Evolutionary conservation across 2,329 filamentous ascomycete species (phyloP).

Genomic region (Pestalotiopsis sp.): DNA sequence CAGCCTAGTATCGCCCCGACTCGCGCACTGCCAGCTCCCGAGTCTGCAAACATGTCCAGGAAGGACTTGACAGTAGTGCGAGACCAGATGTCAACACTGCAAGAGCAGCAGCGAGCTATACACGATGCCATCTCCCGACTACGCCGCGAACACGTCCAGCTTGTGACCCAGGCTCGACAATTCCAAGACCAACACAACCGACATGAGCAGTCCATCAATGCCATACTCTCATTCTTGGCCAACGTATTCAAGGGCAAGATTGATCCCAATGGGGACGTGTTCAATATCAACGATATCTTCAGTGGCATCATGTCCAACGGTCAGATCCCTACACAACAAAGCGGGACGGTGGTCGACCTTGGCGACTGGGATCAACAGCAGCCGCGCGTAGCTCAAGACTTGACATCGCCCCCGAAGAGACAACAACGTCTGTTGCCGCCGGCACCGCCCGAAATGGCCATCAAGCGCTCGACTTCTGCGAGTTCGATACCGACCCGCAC

Average conservation of each 20-base stretch:
- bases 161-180: constrained; percentile 84
- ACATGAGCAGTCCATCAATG: constrained; percentile 98
- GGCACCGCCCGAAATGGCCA: constrained; percentile 42
- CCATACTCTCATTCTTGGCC: constrained; percentile 95
- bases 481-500: constrained; percentile 23
- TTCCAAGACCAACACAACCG: constrained; percentile 92
- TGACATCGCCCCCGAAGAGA: constrained; percentile 49
- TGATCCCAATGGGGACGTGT: constrained; percentile 75
- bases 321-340: constrained; percentile 49
- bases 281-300: constrained; percentile 85
- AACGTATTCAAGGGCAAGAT: constrained; percentile 95
- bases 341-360: constrained; percentile 63
- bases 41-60: constrained; percentile 56
- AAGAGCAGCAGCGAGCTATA: constrained; percentile 85
- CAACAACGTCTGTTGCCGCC: constrained; percentile 57
- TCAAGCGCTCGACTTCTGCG: constrained; percentile 31
- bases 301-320: constrained; percentile 69
- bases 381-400: constrained; percentile 37
- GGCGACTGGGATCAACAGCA: constrained; percentile 59
- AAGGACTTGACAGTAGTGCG: constrained; percentile 80
- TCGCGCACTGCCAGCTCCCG: constrained; percentile 45
- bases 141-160: constrained; percentile 82
- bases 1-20: constrained; percentile 22
- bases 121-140: constrained; percentile 79
- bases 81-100: constrained; percentile 78